A percentile compares a stretch with the other conserved stretches of the same genome.
phyloP scores from a whole-genome alignment of 2,329 filamentous ascomycete species.

The Diaporthe vaccinii region DNA sequence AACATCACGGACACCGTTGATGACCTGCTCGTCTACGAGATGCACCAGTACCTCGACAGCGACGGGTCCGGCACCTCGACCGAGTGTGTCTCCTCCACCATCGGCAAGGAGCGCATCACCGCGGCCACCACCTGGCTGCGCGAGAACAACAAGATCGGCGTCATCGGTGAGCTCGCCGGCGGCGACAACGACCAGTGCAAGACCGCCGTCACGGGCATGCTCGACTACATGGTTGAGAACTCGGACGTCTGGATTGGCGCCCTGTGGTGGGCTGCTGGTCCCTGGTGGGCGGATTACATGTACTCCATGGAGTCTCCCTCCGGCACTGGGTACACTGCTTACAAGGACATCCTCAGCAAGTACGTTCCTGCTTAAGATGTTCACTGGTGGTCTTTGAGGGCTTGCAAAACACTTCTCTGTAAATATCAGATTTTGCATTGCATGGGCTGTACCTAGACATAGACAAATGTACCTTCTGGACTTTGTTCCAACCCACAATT shows the following conservation, averaged over 20 bases:
- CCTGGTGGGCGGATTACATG: constrained; percentile 68
- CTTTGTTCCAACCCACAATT: not conserved
- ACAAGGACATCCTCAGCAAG: constrained; percentile 39
- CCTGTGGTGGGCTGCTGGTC: constrained; percentile 70
- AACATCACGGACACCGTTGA: constrained; percentile 62
- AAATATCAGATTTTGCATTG: constrained; percentile 31
- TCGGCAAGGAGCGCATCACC: constrained; percentile 63
- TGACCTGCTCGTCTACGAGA: constrained; percentile 66
- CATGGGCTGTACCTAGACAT: constrained; percentile 22
- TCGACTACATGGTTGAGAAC: constrained; percentile 67
- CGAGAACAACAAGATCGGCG: constrained; percentile 65
- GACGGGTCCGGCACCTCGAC: constrained; percentile 65
- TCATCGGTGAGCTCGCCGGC: constrained; percentile 71
- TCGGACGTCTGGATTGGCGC: constrained; percentile 70
- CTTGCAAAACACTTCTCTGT: constrained; percentile 26
- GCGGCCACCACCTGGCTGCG: constrained; percentile 68
- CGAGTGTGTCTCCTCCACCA: constrained; percentile 61
- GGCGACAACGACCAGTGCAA: constrained; percentile 65
- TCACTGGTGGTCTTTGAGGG: not conserved
- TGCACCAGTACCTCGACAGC: constrained; percentile 72
- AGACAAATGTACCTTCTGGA: constrained; percentile 10
- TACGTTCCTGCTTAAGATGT: constrained; percentile 27
- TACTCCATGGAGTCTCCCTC: constrained; percentile 60
- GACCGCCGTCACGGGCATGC: constrained; percentile 63
- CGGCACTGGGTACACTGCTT: constrained; percentile 55